These are phyloP conservation scores for Citrus reticulata DNA, from an alignment of 345 rosid species.

Conservation along the genomic window DNA sequence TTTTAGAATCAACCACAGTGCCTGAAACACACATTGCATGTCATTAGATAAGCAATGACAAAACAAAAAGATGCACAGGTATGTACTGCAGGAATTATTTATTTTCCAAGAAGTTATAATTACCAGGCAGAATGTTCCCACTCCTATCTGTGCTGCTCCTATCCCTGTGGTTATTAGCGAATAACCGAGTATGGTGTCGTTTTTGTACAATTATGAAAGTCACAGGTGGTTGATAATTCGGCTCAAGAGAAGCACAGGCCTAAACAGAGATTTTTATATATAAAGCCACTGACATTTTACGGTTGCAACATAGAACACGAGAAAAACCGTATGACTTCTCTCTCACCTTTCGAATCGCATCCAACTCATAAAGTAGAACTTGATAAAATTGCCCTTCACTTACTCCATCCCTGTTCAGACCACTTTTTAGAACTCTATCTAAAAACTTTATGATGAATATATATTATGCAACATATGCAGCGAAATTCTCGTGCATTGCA, in stretches of 20 bases:
- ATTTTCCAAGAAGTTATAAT: neutral
- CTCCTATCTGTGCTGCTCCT: conserved; percentile 86
- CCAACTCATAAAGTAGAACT: conserved; percentile 76
- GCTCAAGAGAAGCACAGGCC: conserved; percentile 98
- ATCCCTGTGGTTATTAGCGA: conserved; percentile 90
- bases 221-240: conserved; percentile 94
- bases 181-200: conserved; percentile 92
- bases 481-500: neutral
- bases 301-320: neutral
- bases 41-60: neutral
- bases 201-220: conserved; percentile 99
- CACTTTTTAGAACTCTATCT: neutral
- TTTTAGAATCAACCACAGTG: conserved; percentile 89
- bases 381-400: conserved; percentile 98
- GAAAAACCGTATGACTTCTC: conserved; percentile 2
- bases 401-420: conserved; percentile 81
- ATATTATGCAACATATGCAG: neutral
- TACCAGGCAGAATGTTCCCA: conserved; percentile 94
- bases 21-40: conserved; percentile 37
- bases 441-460: neutral
- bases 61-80: neutral
- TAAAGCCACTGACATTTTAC: neutral
- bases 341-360: conserved; percentile 76
- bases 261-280: conserved; percentile 18
- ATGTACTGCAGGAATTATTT: neutral